phyloP scores from a whole-genome alignment of 1,284 basidiomycete species.

The Naganishia albida region DNA sequence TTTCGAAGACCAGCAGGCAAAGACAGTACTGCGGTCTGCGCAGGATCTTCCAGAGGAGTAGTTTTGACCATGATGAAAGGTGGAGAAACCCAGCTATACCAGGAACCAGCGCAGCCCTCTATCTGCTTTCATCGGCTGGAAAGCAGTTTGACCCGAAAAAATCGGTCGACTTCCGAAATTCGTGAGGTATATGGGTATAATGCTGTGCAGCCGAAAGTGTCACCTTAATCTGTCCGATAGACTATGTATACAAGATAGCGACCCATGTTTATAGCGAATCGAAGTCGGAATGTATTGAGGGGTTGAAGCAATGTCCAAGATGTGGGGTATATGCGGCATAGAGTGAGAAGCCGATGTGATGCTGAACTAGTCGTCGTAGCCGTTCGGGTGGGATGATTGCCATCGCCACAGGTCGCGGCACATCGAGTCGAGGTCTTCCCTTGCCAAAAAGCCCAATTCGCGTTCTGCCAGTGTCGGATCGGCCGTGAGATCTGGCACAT shows the following conservation, averaged over 20 bases:
- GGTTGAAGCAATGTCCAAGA: slow-evolving; percentile 16
- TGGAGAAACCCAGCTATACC: too few species aligned
- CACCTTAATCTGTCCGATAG: slow-evolving; percentile 8
- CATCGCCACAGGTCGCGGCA: slow-evolving; percentile 57
- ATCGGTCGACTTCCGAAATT: too few species aligned
- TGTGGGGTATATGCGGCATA: background rate
- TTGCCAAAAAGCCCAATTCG: slow-evolving; percentile 92
- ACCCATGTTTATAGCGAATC: background rate
- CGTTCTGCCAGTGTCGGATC: slow-evolving; percentile 87
- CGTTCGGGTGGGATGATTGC: slow-evolving; percentile 33
- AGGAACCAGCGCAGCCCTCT: too few species aligned
- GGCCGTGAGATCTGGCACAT: slow-evolving; percentile 95
- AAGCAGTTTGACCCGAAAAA: too few species aligned
- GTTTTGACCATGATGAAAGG: too few species aligned
- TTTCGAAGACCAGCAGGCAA: too few species aligned
- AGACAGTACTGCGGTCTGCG: too few species aligned
- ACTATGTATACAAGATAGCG: slow-evolving; percentile 22
- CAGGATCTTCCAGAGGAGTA: too few species aligned
- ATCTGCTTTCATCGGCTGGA: too few species aligned
- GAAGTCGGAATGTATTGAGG: background rate
- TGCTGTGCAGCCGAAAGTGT: slow-evolving; percentile 4
- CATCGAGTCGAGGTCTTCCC: slow-evolving; percentile 79
- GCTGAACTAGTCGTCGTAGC: slow-evolving; percentile 11
- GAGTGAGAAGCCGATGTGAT: background rate
- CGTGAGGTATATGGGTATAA: slow-evolving; percentile 8